These are phyloP conservation scores for Yamadazyma olivae DNA, from an alignment of 805 yeast species.

Conservation along the genomic window DNA sequence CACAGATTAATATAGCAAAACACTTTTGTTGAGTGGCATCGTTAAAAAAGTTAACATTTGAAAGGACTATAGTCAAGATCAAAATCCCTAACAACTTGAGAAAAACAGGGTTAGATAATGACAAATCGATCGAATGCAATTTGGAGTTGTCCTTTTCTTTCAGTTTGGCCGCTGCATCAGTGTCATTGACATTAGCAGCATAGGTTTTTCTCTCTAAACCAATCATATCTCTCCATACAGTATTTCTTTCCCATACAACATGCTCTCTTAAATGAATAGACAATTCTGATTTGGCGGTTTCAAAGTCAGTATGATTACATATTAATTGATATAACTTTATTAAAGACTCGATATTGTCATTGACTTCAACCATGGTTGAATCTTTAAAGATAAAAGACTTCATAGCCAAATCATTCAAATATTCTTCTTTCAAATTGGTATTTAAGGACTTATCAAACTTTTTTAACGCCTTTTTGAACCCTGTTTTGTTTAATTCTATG, in stretches of 20 bases:
- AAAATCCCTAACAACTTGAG: conserved; percentile 48
- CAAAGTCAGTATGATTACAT: conserved; percentile 39
- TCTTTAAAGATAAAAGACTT: conserved; percentile 38
- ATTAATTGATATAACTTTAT: conserved; percentile 36
- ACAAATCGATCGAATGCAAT: conserved; percentile 19
- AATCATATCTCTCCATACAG: conserved; percentile 57
- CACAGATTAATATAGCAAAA: conserved; percentile 75
- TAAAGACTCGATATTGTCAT: conserved; percentile 30
- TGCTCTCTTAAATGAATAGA: conserved; percentile 55
- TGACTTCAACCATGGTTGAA: conserved; percentile 26
- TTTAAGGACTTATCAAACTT: conserved; percentile 52
- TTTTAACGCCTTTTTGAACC: conserved; percentile 51
- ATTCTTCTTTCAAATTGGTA: conserved; percentile 39
- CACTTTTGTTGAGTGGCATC: conserved; percentile 43
- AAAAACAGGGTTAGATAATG: conserved; percentile 31
- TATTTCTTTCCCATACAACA: conserved; percentile 54
- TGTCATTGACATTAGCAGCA: conserved; percentile 48
- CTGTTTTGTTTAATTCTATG: conserved; percentile 50
- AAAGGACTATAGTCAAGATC: conserved; percentile 40
- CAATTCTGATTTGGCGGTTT: conserved; percentile 50
- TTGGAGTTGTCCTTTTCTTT: conserved; percentile 6
- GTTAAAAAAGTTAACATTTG: conserved; percentile 29
- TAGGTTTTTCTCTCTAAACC: conserved; percentile 71
- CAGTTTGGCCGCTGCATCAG: conserved; percentile 7
- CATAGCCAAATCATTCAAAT: conserved; percentile 44